Percentiles rank a stretch among this genome's conserved stretches.
These are phyloP conservation scores for Dioszegia crocea DNA, from an alignment of 768 basidiomycete species.

Conservation along the genomic window DNA sequence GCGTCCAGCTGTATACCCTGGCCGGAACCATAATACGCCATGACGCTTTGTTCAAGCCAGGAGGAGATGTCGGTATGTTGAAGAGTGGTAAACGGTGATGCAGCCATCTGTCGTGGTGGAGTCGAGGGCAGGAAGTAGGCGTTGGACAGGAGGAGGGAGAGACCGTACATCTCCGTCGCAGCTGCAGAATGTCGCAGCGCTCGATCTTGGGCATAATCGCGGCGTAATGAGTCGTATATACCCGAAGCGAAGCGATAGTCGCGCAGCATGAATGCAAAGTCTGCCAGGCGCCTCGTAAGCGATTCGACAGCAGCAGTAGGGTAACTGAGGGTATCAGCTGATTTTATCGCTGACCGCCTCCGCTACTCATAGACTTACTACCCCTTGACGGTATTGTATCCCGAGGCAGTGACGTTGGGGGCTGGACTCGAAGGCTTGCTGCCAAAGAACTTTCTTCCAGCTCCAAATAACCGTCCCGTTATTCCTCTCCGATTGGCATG, in stretches of 20 bases:
- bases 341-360: background rate
- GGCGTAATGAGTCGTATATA: slow-evolving; percentile 81
- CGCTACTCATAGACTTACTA: slow-evolving; percentile 36
- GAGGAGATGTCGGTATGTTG: slow-evolving; percentile 43
- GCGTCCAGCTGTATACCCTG: slow-evolving; percentile 44
- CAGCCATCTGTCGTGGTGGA: slow-evolving; percentile 17
- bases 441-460: slow-evolving; percentile 52
- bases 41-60: slow-evolving; percentile 47
- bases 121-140: slow-evolving; percentile 36
- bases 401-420: slow-evolving; percentile 24
- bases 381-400: slow-evolving; percentile 49
- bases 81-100: slow-evolving; percentile 31
- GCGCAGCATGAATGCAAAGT: slow-evolving; percentile 87
- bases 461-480: slow-evolving; percentile 52
- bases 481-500: slow-evolving; percentile 50
- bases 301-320: slow-evolving; percentile 43
- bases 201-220: slow-evolving; percentile 57
- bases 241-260: slow-evolving; percentile 77
- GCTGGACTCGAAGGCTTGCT: slow-evolving; percentile 42
- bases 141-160: slow-evolving; percentile 54
- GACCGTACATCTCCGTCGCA: slow-evolving; percentile 70
- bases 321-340: slow-evolving; percentile 40
- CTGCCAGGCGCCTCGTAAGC: slow-evolving; percentile 70
- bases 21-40: slow-evolving; percentile 28
- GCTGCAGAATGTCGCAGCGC: slow-evolving; percentile 53